Evolutionary conservation across 2,329 filamentous ascomycete species (phyloP).

Genomic region (Verticillium zaregamsianum): DNA sequence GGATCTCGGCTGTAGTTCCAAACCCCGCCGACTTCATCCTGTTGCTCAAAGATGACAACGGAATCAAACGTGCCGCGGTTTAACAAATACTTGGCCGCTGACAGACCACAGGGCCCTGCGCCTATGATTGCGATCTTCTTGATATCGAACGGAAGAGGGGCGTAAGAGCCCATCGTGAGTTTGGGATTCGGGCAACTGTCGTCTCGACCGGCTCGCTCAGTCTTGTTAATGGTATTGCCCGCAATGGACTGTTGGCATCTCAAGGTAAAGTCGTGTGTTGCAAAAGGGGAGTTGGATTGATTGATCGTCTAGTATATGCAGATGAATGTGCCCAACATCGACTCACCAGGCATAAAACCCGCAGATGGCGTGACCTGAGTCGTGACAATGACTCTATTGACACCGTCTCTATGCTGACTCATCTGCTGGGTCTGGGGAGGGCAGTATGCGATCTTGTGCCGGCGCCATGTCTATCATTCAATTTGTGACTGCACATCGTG

Average conservation of each 20-base stretch:
- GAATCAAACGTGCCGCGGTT: slow-evolving; percentile 64
- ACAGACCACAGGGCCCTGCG: slow-evolving; percentile 74
- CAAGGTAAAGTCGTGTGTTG: background rate
- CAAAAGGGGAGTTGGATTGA: background rate
- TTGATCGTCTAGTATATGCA: background rate
- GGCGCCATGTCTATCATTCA: too few species aligned
- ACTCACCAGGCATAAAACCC: background rate
- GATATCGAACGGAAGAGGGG: slow-evolving; percentile 38
- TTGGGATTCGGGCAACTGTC: background rate
- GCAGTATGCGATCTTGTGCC: too few species aligned
- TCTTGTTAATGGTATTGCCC: background rate
- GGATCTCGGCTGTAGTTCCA: slow-evolving; percentile 71
- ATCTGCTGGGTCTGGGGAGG: background rate
- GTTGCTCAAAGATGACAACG: slow-evolving; percentile 80
- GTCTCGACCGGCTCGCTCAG: too few species aligned
- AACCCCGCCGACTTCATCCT: slow-evolving; percentile 70
- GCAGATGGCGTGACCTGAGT: background rate
- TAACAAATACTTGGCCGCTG: slow-evolving; percentile 73
- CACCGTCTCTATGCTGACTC: background rate
- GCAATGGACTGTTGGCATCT: background rate
- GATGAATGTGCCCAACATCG: background rate
- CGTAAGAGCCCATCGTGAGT: slow-evolving; percentile 19
- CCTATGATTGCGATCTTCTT: slow-evolving; percentile 73
- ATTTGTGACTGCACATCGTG: too few species aligned
- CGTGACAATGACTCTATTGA: background rate